Percentiles rank a stretch among this genome's conserved stretches.
Conservation (phyloP, 1,284 basidiomycete genomes). For the Moniliophthora roreri region DNA sequence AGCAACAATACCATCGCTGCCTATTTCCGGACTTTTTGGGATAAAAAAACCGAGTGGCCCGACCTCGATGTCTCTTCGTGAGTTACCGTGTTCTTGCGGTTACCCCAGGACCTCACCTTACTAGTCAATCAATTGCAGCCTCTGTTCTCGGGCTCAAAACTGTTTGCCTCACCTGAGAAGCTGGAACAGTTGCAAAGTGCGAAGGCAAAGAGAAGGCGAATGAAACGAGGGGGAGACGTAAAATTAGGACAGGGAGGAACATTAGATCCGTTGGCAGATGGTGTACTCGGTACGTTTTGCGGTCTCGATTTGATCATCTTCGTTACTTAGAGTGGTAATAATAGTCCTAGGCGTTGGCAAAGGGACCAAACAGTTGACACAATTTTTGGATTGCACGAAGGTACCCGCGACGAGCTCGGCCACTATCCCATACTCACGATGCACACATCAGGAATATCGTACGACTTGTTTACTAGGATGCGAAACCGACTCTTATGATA, state of each 20-base stretch:
- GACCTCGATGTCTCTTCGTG: constrained; percentile 82
- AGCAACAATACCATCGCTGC: constrained; percentile 47
- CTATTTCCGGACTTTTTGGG: constrained; percentile 81
- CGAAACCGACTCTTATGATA: constrained; percentile 95
- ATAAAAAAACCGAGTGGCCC: constrained; percentile 86
- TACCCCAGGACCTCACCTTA: background rate
- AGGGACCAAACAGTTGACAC: constrained; percentile 86
- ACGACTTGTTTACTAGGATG: constrained; percentile 92
- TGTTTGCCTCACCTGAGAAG: constrained; percentile 73
- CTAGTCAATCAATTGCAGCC: constrained; percentile 80
- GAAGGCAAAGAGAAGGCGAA: constrained; percentile 33
- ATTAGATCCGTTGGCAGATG: constrained; percentile 95
- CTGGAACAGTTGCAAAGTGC: constrained; percentile 40
- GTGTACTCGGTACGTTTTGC: constrained; percentile 68
- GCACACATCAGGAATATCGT: constrained; percentile 74
- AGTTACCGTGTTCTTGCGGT: background rate
- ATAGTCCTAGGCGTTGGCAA: constrained; percentile 89
- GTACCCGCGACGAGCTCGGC: constrained; percentile 36
- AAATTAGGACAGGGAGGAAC: constrained; percentile 95
- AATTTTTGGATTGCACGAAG: constrained; percentile 92
- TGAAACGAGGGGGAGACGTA: constrained; percentile 46
- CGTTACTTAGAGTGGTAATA: constrained; percentile 13
- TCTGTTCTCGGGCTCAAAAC: constrained; percentile 72
- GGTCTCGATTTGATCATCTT: constrained; percentile 8
- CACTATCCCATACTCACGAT: constrained; percentile 17